phyloP scores from a whole-genome alignment of 169 alveolate genomes.

The Plasmodium berghei region DNA sequence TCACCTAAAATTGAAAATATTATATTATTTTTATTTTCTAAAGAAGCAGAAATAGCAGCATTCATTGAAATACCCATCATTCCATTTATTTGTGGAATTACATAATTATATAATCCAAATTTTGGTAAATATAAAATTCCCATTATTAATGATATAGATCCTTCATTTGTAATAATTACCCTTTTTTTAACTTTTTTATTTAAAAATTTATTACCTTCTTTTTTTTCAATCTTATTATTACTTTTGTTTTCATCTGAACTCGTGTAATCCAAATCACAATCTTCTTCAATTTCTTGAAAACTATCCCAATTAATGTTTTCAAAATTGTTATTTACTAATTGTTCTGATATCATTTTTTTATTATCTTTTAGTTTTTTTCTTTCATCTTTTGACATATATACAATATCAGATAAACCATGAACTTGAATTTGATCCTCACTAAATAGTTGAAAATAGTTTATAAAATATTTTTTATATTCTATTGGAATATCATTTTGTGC shows the following conservation, averaged over 20 bases:
- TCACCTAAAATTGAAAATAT: conserved; percentile 65
- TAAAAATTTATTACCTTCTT: conserved; percentile 1
- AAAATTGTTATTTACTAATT: background rate
- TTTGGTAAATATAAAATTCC: conserved; percentile 69
- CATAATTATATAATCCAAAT: conserved; percentile 56
- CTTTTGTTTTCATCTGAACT: conserved; percentile 1
- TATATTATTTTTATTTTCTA: conserved; percentile 24
- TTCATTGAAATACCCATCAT: conserved; percentile 76
- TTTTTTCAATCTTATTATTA: background rate
- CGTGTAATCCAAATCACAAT: conserved; percentile 43
- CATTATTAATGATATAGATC: conserved; percentile 47
- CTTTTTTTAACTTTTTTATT: conserved; percentile 31
- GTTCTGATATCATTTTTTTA: background rate
- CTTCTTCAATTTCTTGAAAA: background rate
- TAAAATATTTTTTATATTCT: conserved; percentile 24
- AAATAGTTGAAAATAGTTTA: conserved; percentile 21
- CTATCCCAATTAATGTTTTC: too few relatives aligned
- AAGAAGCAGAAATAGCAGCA: conserved; percentile 51
- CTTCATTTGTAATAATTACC: conserved; percentile 55
- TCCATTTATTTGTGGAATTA: conserved; percentile 65
- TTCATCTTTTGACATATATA: background rate
- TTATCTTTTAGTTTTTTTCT: background rate
- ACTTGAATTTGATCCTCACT: background rate
- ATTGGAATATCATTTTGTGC: conserved; percentile 13
- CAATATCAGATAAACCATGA: background rate